phyloP scores from a whole-genome alignment of 2,329 filamentous ascomycete genomes.

The Aquanectria penicillioides region DNA sequence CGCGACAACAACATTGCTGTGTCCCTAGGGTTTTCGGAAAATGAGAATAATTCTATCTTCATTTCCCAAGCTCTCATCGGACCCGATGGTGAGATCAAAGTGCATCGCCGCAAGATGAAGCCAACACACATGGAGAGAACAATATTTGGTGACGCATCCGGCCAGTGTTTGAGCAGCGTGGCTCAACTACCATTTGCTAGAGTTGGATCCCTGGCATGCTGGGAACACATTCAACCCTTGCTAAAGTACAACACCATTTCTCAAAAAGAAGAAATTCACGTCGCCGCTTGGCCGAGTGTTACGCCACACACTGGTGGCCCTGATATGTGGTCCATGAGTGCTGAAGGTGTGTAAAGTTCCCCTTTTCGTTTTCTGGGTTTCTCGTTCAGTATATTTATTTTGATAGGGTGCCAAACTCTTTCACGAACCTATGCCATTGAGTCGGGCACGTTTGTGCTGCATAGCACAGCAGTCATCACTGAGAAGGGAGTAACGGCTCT shows the following conservation, averaged over 20 bases:
- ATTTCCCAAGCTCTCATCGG: conserved; percentile 57
- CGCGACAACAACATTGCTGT: conserved; percentile 49
- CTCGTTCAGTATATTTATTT: no score
- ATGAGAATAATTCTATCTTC: conserved; percentile 49
- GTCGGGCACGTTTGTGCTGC: conserved; percentile 10
- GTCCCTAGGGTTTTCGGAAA: conserved; percentile 54
- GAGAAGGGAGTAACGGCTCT: conserved; percentile 8
- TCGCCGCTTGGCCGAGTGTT: conserved; percentile 56
- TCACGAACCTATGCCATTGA: conserved; percentile 19
- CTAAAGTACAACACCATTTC: conserved; percentile 55
- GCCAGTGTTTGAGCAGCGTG: conserved; percentile 50
- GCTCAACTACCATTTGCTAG: conserved; percentile 47
- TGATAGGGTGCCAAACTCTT: conserved; percentile 16
- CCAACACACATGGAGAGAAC: conserved; percentile 61
- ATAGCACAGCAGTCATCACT: not conserved
- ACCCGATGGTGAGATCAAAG: conserved; percentile 48
- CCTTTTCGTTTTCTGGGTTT: no score
- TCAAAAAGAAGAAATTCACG: conserved; percentile 55
- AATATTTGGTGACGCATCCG: conserved; percentile 56
- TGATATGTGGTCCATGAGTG: conserved; percentile 9
- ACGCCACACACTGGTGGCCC: conserved; percentile 2
- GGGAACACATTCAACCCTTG: conserved; percentile 60
- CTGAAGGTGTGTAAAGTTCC: conserved; percentile 3
- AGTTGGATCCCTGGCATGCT: conserved; percentile 56
- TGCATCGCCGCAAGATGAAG: conserved; percentile 59